These are phyloP conservation scores for Ogataea allantospora DNA, from an alignment of 805 yeast species.

Conservation along the genomic window DNA sequence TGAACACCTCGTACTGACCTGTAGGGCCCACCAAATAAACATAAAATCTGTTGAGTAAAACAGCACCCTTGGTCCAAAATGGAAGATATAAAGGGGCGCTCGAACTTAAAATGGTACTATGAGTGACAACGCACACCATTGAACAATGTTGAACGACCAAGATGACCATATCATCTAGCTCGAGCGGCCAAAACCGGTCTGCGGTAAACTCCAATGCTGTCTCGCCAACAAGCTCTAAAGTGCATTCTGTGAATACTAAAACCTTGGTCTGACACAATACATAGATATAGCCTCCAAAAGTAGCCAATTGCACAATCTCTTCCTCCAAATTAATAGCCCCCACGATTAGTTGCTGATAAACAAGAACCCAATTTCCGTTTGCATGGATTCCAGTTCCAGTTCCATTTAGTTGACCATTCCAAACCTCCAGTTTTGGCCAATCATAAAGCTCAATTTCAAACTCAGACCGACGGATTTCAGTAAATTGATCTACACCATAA, in stretches of 20 bases:
- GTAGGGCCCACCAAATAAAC: constrained; percentile 20
- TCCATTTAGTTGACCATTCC: not conserved
- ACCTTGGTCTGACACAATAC: constrained; percentile 1
- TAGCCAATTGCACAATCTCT: constrained; percentile 1
- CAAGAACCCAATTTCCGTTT: constrained; percentile 2
- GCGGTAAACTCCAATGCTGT: constrained; percentile 2
- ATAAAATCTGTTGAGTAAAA: constrained; percentile 20
- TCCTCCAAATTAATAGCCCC: constrained; percentile 6
- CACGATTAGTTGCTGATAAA: not conserved
- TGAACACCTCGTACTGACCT: constrained; percentile 21
- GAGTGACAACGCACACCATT: constrained; percentile 7
- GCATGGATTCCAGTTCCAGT: not conserved
- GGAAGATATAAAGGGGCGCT: constrained; percentile 14
- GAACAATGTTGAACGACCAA: constrained; percentile 9
- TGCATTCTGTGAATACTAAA: constrained; percentile 1
- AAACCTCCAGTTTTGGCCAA: constrained; percentile 1
- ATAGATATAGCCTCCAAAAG: constrained; percentile 2
- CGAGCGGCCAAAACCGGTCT: constrained; percentile 6
- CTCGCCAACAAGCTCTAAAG: constrained; percentile 8
- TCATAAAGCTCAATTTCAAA: not conserved
- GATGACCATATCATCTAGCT: constrained; percentile 1
- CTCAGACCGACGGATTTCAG: not conserved
- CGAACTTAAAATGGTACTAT: constrained; percentile 6
- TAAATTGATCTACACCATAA: not conserved
- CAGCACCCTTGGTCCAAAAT: constrained; percentile 27